Percentiles rank a stretch among this genome's conserved stretches.
These are phyloP conservation scores for Candida railenensis DNA, from an alignment of 805 yeast genomes.

Conservation along the genomic window DNA sequence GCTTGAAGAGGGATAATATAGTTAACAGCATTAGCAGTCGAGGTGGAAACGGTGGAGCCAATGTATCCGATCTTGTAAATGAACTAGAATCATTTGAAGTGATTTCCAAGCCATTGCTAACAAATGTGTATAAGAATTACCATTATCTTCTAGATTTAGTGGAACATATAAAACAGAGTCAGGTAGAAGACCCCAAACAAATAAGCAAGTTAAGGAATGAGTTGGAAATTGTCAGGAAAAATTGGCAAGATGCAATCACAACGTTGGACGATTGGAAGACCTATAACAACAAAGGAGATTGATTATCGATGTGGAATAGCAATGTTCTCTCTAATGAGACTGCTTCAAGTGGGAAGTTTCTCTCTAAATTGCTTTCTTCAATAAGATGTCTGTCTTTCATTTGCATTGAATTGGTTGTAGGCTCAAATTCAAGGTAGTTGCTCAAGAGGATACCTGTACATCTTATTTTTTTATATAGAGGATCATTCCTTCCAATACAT, in stretches of 20 bases:
- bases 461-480: slow-evolving; percentile 17
- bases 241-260: slow-evolving; percentile 40
- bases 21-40: slow-evolving; percentile 4
- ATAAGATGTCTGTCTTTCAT: not conserved
- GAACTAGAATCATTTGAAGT: slow-evolving; percentile 37
- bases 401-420: not conserved
- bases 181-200: slow-evolving; percentile 11
- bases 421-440: slow-evolving; percentile 21
- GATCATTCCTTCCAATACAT: slow-evolving; percentile 13
- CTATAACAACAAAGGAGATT: not conserved
- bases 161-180: slow-evolving; percentile 9
- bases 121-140: slow-evolving; percentile 32
- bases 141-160: slow-evolving; percentile 24
- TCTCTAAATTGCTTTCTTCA: slow-evolving; percentile 2
- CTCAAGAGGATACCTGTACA: slow-evolving; percentile 32
- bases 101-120: slow-evolving; percentile 32
- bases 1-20: slow-evolving; percentile 11
- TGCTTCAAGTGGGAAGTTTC: slow-evolving; percentile 27
- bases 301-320: slow-evolving; percentile 7
- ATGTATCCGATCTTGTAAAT: slow-evolving; percentile 15
- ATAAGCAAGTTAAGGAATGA: slow-evolving; percentile 29
- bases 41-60: slow-evolving; percentile 7
- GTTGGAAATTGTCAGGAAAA: slow-evolving; percentile 28
- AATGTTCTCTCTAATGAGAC: slow-evolving; percentile 34
- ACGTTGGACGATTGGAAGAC: slow-evolving; percentile 40